Conservation (phyloP, 116 monocot species). For the Phalaenopsis hybrid region DNA sequence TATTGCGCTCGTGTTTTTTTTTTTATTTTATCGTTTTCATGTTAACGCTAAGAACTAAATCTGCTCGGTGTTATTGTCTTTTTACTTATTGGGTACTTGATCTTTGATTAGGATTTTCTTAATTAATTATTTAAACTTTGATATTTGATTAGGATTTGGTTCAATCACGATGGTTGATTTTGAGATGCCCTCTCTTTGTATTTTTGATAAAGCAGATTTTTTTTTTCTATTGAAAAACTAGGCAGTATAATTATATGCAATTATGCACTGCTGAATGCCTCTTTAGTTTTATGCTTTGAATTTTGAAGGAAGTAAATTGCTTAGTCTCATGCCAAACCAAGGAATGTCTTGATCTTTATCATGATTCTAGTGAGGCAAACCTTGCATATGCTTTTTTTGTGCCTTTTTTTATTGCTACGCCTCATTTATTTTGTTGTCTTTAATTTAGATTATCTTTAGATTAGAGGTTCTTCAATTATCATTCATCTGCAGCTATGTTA, state of each 20-base stretch:
- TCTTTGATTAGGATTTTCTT: not conserved
- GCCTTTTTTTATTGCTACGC: not conserved
- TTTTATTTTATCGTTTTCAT: not conserved
- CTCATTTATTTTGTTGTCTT: not conserved
- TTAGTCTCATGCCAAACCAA: not conserved
- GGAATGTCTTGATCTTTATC: not conserved
- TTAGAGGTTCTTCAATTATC: not conserved
- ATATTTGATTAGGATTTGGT: not conserved
- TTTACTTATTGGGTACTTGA: not conserved
- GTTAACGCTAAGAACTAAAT: not conserved
- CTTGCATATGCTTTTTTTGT: not conserved
- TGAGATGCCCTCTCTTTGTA: not conserved
- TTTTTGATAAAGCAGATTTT: not conserved
- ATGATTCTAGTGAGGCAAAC: not conserved
- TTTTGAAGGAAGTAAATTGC: not conserved
- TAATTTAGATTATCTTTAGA: not conserved
- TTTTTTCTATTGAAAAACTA: not conserved
- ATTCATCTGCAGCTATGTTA: conserved; percentile 60
- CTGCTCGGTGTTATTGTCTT: not conserved
- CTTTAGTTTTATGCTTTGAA: not conserved
- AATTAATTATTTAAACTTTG: not conserved
- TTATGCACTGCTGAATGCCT: not conserved
- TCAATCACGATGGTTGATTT: not conserved
- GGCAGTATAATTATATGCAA: not conserved
- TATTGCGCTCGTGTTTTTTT: not conserved